These are phyloP conservation scores for Triticum turgidum DNA, from an alignment of 176 grass and related monocot genomes.

Conservation along the genomic window DNA sequence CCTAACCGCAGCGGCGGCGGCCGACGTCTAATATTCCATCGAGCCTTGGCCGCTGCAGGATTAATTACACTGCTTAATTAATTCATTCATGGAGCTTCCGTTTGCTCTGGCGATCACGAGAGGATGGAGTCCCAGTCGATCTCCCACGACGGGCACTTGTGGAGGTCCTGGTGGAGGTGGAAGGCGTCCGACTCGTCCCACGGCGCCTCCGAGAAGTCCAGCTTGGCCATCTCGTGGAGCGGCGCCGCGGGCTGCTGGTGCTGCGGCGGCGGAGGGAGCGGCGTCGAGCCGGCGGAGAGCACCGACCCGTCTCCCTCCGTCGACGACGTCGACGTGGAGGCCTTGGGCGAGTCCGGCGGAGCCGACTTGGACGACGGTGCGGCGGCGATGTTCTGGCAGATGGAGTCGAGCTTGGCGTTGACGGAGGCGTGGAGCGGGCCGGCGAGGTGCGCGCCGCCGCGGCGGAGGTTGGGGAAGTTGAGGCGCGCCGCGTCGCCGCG, in stretches of 20 bases:
- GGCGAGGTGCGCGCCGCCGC: conserved; percentile 50
- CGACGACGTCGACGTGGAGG: conserved; percentile 37
- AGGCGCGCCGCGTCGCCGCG: conserved; percentile 85
- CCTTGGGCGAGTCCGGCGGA: conserved; percentile 46
- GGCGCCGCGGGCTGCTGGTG: conserved; percentile 20
- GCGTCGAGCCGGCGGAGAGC: conserved; percentile 37
- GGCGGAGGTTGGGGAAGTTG: conserved; percentile 87
- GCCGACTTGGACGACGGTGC: neutral
- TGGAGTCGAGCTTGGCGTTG: conserved; percentile 83
- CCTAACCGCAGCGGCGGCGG: conserved; percentile 44
- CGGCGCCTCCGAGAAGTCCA: conserved; percentile 91
- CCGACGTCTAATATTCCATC: conserved; percentile 98
- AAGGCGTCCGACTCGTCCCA: conserved; percentile 88
- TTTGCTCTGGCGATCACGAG: conserved; percentile 41
- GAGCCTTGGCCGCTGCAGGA: neutral
- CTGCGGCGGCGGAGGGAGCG: neutral
- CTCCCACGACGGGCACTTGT: conserved; percentile 74
- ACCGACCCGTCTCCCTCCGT: conserved; percentile 67
- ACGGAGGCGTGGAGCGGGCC: conserved; percentile 70
- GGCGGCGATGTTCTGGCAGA: conserved; percentile 55
- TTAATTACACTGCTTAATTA: conserved; percentile 29
- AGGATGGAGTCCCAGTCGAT: conserved; percentile 99
- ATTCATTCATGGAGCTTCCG: neutral
- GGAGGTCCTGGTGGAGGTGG: conserved; percentile 42
- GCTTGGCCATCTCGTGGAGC: conserved; percentile 64